Conservation (phyloP, 768 basidiomycete genomes). For the Tricholoma saponaceum region DNA sequence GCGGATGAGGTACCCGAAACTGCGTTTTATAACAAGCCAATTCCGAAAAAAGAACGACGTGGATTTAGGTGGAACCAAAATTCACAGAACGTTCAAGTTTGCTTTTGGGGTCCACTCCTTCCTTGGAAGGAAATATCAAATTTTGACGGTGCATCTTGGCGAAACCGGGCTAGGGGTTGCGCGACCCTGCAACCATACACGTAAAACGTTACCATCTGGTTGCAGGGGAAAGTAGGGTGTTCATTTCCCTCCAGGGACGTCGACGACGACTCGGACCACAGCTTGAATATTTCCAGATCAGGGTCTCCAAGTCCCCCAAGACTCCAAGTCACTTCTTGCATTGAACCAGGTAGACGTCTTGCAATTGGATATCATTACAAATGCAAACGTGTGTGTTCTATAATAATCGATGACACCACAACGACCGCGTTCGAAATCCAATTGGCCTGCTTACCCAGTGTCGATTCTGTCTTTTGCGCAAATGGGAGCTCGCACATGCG, state of each 20-base stretch:
- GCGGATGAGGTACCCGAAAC: background rate
- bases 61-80: background rate
- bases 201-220: background rate
- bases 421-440: background rate
- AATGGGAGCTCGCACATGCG: background rate
- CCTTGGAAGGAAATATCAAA: background rate
- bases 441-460: constrained; percentile 1
- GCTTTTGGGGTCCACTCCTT: background rate
- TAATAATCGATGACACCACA: background rate
- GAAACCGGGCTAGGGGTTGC: background rate
- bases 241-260: background rate
- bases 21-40: constrained; percentile 10
- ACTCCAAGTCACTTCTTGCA: background rate
- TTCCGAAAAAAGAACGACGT: constrained; percentile 3
- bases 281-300: background rate
- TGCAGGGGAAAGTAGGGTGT: background rate
- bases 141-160: background rate
- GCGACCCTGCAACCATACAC: background rate
- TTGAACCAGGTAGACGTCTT: no score
- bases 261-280: background rate
- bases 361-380: background rate
- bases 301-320: background rate
- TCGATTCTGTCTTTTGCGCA: background rate
- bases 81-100: background rate
- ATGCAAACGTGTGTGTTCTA: background rate